Evolutionary conservation across 176 grass and related monocot genomes (phyloP).

Genomic region (Pontederia paniculata): DNA sequence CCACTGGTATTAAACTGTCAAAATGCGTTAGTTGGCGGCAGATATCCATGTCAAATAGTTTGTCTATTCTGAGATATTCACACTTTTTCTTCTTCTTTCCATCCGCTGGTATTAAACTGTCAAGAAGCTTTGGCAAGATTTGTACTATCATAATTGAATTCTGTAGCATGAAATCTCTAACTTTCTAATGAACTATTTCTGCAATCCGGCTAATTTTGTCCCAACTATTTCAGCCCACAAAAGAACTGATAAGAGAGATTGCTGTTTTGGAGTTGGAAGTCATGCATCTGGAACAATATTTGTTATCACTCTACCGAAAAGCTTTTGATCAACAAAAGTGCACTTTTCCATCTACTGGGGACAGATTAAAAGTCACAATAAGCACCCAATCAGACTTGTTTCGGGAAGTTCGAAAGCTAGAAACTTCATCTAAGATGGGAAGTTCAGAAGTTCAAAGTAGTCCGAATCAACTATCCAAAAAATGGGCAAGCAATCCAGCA

Average conservation of each 20-base stretch:
- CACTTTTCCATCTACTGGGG: slow-evolving; percentile 24
- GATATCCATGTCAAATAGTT: too few species aligned
- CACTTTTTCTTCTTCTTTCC: too few species aligned
- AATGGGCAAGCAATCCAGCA: not conserved
- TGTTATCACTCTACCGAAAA: slow-evolving; percentile 68
- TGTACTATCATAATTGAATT: not conserved
- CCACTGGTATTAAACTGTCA: too few species aligned
- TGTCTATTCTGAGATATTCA: too few species aligned
- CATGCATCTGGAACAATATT: slow-evolving; percentile 60
- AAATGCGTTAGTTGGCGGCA: too few species aligned
- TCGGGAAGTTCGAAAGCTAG: not conserved
- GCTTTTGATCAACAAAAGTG: slow-evolving; percentile 55
- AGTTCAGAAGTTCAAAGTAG: not conserved
- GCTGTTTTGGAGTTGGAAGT: slow-evolving; percentile 75
- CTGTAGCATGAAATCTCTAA: not conserved
- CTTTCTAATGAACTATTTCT: not conserved
- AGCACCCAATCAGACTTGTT: slow-evolving; percentile 17
- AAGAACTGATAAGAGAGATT: slow-evolving; percentile 52
- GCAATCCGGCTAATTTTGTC: not conserved
- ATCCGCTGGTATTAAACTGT: too few species aligned
- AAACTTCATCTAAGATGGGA: not conserved
- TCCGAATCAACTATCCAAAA: not conserved
- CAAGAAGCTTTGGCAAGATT: too few species aligned
- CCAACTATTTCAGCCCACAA: not conserved
- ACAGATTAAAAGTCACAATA: slow-evolving; percentile 4